Conservation (phyloP, 228 moss, liverwort and hornwort species). For the Sphagnum fallax region DNA sequence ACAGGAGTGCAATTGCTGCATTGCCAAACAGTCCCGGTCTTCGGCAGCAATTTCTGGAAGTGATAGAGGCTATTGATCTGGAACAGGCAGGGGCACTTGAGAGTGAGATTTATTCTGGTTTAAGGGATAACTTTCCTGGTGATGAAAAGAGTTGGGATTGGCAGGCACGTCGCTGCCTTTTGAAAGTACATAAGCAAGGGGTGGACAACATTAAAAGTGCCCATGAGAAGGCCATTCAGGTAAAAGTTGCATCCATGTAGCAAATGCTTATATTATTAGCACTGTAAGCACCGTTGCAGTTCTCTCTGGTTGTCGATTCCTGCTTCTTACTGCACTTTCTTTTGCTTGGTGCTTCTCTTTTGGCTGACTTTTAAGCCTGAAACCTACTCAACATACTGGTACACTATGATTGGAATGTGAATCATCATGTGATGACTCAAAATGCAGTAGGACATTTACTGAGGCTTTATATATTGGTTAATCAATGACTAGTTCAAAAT, state of each 20-base stretch:
- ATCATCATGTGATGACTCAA: too few relatives aligned
- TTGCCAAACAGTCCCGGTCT: constrained; percentile 59
- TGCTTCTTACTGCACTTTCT: too few relatives aligned
- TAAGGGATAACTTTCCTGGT: constrained; percentile 50
- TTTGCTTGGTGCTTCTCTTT: too few relatives aligned
- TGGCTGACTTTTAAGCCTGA: too few relatives aligned
- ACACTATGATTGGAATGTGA: too few relatives aligned
- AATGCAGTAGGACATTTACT: too few relatives aligned
- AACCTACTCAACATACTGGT: too few relatives aligned
- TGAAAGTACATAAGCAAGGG: constrained; percentile 37
- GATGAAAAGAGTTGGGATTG: constrained; percentile 86
- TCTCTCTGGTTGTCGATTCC: too few relatives aligned
- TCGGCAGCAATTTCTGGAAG: constrained; percentile 77
- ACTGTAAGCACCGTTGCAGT: too few relatives aligned
- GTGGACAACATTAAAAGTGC: constrained; percentile 30
- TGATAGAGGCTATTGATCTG: constrained; percentile 63
- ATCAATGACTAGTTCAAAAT: too few relatives aligned
- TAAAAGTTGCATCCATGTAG: constrained; percentile 7
- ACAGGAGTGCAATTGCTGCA: constrained; percentile 60
- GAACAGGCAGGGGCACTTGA: constrained; percentile 56
- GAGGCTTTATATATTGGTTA: too few relatives aligned
- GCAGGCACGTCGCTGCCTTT: constrained; percentile 63
- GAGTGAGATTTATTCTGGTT: constrained; percentile 51
- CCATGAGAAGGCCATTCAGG: constrained; percentile 38
- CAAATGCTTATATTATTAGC: too few relatives aligned